phyloP scores from a whole-genome alignment of 495 filamentous ascomycete genomes.

The Penicillium lividum region DNA sequence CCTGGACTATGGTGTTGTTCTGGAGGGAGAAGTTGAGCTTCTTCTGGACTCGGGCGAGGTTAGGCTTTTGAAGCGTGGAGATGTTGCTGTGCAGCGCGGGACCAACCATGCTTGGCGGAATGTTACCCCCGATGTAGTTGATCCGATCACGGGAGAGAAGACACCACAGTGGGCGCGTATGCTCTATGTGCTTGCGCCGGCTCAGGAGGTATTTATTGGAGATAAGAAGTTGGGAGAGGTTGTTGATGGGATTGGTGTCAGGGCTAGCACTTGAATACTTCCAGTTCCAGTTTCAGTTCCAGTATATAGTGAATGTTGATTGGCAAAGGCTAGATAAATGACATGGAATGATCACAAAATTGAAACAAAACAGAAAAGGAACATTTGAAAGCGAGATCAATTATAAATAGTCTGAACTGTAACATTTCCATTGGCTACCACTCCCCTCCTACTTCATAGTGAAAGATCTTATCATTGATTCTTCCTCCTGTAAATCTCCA shows the following conservation, averaged over 20 bases:
- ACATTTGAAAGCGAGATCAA: too few species aligned
- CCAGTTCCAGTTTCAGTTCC: too few species aligned
- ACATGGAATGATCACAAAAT: too few species aligned
- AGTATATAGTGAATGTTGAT: not conserved
- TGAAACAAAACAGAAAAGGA: too few species aligned
- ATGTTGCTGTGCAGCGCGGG: slow-evolving; percentile 67
- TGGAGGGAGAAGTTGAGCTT: slow-evolving; percentile 74
- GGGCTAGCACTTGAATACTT: slow-evolving; percentile 25
- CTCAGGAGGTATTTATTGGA: slow-evolving; percentile 37
- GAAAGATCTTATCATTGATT: slow-evolving; percentile 44
- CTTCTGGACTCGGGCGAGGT: slow-evolving; percentile 63
- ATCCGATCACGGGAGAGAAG: slow-evolving; percentile 14
- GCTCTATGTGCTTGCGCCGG: slow-evolving; percentile 56
- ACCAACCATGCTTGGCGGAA: slow-evolving; percentile 45
- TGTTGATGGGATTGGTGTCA: slow-evolving; percentile 39
- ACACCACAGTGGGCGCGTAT: slow-evolving; percentile 50
- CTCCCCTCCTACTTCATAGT: slow-evolving; percentile 53
- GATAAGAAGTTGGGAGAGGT: slow-evolving; percentile 48
- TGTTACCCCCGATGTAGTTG: slow-evolving; percentile 31
- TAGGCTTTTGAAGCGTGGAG: slow-evolving; percentile 65
- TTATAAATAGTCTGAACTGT: not conserved
- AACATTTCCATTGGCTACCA: slow-evolving; percentile 30
- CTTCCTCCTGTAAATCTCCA: slow-evolving; percentile 49
- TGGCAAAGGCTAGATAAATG: not conserved
- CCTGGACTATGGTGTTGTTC: slow-evolving; percentile 71